phyloP scores from a whole-genome alignment of 2,329 filamentous ascomycete genomes.

The Dactylellina cionopaga region DNA sequence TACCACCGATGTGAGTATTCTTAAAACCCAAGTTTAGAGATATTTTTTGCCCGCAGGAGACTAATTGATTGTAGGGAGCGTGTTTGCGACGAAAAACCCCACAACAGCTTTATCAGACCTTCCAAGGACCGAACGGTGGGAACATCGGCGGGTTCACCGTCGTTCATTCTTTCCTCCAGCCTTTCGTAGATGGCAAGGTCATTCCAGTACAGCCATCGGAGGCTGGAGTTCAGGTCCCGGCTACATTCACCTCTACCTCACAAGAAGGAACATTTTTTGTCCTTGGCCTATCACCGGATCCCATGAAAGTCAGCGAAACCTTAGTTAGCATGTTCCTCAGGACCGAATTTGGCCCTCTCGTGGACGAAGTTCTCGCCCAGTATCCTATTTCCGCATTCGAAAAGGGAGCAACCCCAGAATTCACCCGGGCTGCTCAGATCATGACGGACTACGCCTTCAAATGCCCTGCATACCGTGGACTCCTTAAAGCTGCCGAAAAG shows the following conservation, averaged over 20 bases:
- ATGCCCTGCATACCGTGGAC: constrained; percentile 30
- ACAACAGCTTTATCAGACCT: not conserved
- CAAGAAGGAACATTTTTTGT: constrained; percentile 26
- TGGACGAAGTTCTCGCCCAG: not conserved
- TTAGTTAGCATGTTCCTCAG: not conserved
- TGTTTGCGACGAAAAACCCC: constrained; percentile 19
- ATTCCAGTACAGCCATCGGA: constrained; percentile 31
- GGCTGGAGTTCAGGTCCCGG: constrained; percentile 25
- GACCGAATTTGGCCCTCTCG: constrained; percentile 23
- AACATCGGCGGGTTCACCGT: not conserved
- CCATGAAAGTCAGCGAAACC: not conserved
- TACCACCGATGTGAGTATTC: constrained; percentile 20
- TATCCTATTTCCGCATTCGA: constrained; percentile 26
- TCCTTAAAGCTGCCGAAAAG: constrained; percentile 10
- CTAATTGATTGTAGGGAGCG: constrained; percentile 1
- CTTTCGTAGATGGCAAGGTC: constrained; percentile 32
- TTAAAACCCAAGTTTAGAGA: not conserved
- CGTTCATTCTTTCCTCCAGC: constrained; percentile 1
- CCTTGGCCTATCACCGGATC: not conserved
- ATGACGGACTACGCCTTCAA: constrained; percentile 27
- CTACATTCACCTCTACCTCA: constrained; percentile 4
- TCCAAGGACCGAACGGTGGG: not conserved
- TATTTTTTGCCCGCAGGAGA: not conserved
- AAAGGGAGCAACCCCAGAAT: not conserved
- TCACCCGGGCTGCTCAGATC: constrained; percentile 26